Base-by-base conservation (phyloP, 23 red algal genomes). In the Chondrus crispus region DNA sequence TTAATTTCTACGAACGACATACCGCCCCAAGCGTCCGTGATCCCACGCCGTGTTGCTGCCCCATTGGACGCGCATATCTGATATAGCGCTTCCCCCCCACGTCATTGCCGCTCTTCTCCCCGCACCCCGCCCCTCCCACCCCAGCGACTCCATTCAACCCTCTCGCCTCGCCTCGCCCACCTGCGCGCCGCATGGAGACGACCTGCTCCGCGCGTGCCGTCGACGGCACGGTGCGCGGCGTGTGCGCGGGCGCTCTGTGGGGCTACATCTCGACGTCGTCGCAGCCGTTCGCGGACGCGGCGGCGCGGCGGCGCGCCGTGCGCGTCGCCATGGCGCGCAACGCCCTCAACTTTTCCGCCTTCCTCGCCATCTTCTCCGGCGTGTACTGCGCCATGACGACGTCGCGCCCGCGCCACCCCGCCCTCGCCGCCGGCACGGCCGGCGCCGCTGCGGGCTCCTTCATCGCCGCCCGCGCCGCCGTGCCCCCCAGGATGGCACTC, bases 311-410 rank as follows among this genome's bases (percentile, higher is more conserved):
- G 6, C 63, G 60, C 24, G 29, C 41, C 20, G 1, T 74, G 60
- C 66, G 71, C 36, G 63, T 62, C 24, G 7, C 46, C 62, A 28
- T 54, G 9, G 14, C 16, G 47, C 18, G 42, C 20, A 73, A 71
- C 66, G 84, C 84, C 2, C 40, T 87, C 9, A 66, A 87, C 62
- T 87, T 68, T 54, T 41, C 66, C 10, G 4, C 66, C 2, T 87
- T 87, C 66, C 66, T 87, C n/a, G 68, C 81, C 20, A 87, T 87
- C 44, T 87, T 73, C 38, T 87, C 84, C 4, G 84, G 84, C 16
- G 64, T 43, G 4, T 50, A 52, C 10, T 87, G 84, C 47, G 84
- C 68, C 43, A 62, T 87, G 60, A 32, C 60, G 7, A 12, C 60
- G 7, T n/a, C 45, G 1, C 84, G 66, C 42, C 18, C 42, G 9